Conservation (phyloP, 2,329 filamentous ascomycete genomes). For the Nakataea oryzae region DNA sequence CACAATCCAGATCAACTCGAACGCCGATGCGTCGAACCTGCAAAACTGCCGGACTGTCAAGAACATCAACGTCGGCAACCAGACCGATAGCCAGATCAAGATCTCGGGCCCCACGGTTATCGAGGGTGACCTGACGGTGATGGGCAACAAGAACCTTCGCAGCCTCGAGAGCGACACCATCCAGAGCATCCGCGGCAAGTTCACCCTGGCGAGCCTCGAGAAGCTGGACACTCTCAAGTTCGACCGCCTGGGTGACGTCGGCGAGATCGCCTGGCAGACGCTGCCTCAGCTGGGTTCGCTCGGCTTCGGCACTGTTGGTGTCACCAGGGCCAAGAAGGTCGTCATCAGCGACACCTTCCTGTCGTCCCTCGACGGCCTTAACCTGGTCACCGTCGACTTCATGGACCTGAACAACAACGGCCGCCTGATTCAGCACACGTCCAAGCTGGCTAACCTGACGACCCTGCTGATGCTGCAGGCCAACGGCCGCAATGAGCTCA, state of each 20-base stretch:
- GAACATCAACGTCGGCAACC: constrained; percentile 51
- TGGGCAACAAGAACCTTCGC: constrained; percentile 52
- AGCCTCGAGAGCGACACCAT: constrained; percentile 53
- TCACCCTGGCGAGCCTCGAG: constrained; percentile 59
- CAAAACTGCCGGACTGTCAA: constrained; percentile 56
- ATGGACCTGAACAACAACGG: constrained; percentile 89
- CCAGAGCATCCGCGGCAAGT: constrained; percentile 54
- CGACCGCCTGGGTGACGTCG: constrained; percentile 52
- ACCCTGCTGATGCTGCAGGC: constrained; percentile 61
- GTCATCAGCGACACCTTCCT: constrained; percentile 81
- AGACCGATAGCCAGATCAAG: constrained; percentile 44
- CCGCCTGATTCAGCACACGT: constrained; percentile 64
- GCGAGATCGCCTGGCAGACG: constrained; percentile 59
- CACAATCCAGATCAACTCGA: constrained; percentile 50
- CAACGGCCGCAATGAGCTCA: constrained; percentile 61
- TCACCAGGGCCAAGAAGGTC: constrained; percentile 59
- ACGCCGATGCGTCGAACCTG: constrained; percentile 49
- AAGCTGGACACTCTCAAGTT: constrained; percentile 60
- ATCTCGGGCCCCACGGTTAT: constrained; percentile 51
- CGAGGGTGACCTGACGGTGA: constrained; percentile 44
- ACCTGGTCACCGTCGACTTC: constrained; percentile 58
- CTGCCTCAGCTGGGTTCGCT: constrained; percentile 49
- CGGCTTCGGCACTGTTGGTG: constrained; percentile 31
- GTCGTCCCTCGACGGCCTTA: constrained; percentile 67
- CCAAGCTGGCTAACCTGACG: constrained; percentile 68